Evolutionary conservation across 1,139 yeast genomes (phyloP).

Genomic region (Candida frijolesensis): DNA sequence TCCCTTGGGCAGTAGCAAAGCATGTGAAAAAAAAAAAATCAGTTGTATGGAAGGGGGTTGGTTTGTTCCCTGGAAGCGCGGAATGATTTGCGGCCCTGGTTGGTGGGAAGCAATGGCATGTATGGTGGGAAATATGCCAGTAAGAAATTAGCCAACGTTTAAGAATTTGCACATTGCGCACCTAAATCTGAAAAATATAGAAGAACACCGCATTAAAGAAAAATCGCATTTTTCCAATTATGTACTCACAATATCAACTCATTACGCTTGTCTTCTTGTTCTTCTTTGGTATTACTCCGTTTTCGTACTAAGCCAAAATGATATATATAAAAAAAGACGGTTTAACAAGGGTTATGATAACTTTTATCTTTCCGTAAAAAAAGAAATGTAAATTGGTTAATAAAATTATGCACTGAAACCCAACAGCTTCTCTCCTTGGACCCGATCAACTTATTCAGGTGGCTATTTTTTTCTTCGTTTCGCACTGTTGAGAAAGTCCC

Average conservation of each 20-base stretch:
- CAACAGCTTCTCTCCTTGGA: background rate
- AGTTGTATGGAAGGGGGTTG: too few relatives aligned
- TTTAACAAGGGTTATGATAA: background rate
- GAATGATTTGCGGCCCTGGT: too few relatives aligned
- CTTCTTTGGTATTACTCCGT: background rate
- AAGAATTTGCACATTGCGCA: constrained; percentile 1
- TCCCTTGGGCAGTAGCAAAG: too few relatives aligned
- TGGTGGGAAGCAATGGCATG: background rate
- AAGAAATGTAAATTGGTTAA: background rate
- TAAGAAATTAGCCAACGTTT: background rate
- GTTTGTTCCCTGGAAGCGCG: too few relatives aligned
- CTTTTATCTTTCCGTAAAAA: background rate
- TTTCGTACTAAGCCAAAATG: background rate
- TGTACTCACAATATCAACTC: too few relatives aligned
- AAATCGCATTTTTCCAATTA: background rate
- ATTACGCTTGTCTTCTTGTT: too few relatives aligned
- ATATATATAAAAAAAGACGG: background rate
- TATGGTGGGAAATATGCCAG: background rate
- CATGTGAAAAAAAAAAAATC: too few relatives aligned
- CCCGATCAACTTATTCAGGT: background rate
- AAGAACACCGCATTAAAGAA: background rate
- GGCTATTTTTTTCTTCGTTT: background rate
- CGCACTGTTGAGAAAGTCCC: background rate
- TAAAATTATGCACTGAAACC: constrained; percentile 1
- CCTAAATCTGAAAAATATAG: background rate